These are phyloP conservation scores for Nicotiana attenuata DNA, from an alignment of 257 asterid genomes.

Conservation along the genomic window DNA sequence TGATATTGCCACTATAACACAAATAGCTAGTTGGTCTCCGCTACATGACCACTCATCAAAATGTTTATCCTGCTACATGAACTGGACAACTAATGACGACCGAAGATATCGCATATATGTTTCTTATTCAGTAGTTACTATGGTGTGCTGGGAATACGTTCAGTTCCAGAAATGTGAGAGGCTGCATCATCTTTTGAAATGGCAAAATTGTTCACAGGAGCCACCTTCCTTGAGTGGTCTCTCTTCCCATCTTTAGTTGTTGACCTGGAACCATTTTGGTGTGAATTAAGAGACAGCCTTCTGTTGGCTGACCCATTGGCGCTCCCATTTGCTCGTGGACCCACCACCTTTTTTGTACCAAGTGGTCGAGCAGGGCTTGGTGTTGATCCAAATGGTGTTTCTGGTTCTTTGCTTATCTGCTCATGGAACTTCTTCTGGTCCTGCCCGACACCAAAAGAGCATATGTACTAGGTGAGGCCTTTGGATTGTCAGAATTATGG, in stretches of 20 bases:
- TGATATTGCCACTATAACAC: not conserved
- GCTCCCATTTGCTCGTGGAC: slow-evolving; percentile 67
- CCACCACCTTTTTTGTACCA: slow-evolving; percentile 61
- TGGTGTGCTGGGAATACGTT: slow-evolving; percentile 30
- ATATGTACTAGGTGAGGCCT: not conserved
- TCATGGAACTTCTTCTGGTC: slow-evolving; percentile 76
- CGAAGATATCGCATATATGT: slow-evolving; percentile 2
- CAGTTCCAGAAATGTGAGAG: slow-evolving; percentile 35
- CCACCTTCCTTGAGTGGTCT: slow-evolving; percentile 39
- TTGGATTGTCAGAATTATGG: not conserved
- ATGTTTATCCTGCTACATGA: not conserved
- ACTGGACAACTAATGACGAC: not conserved
- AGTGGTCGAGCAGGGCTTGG: slow-evolving; percentile 81
- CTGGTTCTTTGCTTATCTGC: slow-evolving; percentile 55
- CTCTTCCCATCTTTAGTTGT: slow-evolving; percentile 63
- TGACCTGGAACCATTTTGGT: slow-evolving; percentile 82
- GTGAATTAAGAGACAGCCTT: slow-evolving; percentile 72
- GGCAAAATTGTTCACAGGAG: slow-evolving; percentile 70
- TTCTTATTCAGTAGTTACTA: slow-evolving; percentile 10
- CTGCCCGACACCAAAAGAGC: slow-evolving; percentile 26
- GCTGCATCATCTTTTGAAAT: slow-evolving; percentile 54
- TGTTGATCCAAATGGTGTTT: slow-evolving; percentile 52
- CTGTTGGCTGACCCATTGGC: slow-evolving; percentile 53
- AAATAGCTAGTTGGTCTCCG: not conserved
- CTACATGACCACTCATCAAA: not conserved